Conservation (phyloP, 2,329 filamentous ascomycete genomes). For the Cordyceps javanica region DNA sequence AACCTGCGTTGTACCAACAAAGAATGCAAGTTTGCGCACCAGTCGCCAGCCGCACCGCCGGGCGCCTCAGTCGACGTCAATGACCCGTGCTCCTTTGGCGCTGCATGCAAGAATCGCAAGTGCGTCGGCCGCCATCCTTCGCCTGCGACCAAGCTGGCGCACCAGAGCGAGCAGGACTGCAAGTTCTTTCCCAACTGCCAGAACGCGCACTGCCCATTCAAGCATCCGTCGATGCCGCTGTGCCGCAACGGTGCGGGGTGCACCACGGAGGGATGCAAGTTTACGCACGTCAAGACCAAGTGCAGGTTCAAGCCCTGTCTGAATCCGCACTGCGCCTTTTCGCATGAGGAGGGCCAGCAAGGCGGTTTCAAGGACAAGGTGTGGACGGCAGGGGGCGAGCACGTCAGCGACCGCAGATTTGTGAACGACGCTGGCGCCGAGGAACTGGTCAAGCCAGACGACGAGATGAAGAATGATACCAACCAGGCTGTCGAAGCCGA, state of each 20-base stretch:
- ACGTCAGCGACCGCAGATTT: slow-evolving; percentile 87
- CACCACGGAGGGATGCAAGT: slow-evolving; percentile 74
- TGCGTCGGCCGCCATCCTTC: slow-evolving; percentile 90
- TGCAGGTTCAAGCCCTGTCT: slow-evolving; percentile 92
- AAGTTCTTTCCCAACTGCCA: slow-evolving; percentile 89
- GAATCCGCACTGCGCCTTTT: slow-evolving; percentile 81
- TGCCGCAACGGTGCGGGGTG: slow-evolving; percentile 92
- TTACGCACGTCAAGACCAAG: slow-evolving; percentile 75
- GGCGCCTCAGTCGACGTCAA: slow-evolving; percentile 70
- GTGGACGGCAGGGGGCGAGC: slow-evolving; percentile 71
- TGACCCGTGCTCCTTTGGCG: slow-evolving; percentile 78
- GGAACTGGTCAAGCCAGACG: slow-evolving; percentile 64
- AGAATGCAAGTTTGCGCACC: slow-evolving; percentile 89
- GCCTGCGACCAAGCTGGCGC: slow-evolving; percentile 70
- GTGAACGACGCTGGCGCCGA: slow-evolving; percentile 62
- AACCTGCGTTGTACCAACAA: slow-evolving; percentile 83
- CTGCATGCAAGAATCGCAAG: slow-evolving; percentile 92
- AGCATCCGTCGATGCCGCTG: slow-evolving; percentile 77
- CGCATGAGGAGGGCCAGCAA: slow-evolving; percentile 86
- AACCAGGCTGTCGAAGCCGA: slow-evolving; percentile 33
- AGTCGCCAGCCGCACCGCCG: slow-evolving; percentile 81
- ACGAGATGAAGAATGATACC: slow-evolving; percentile 25
- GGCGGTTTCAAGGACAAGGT: slow-evolving; percentile 83
- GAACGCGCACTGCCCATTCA: slow-evolving; percentile 81
- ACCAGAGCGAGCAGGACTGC: slow-evolving; percentile 81